Evolutionary conservation across 2,329 filamentous ascomycete species (phyloP), one percentile per base, ranked within the genome.

Genomic region (Diaporthe eres): DNA sequence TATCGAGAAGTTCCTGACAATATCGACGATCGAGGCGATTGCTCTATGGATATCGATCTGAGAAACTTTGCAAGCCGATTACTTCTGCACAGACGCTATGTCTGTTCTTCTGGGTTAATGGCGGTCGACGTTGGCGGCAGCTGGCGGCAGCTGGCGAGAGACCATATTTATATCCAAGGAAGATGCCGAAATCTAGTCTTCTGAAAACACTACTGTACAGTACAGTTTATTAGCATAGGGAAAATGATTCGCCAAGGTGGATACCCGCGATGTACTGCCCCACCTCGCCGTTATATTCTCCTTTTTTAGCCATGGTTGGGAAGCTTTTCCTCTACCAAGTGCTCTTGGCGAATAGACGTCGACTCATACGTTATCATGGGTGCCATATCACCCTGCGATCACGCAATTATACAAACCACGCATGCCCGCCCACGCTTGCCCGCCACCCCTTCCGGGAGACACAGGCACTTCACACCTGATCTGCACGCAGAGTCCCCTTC

Each of bases 241-340:
- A 42, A 19, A 55, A 19, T 8, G 17, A 42, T 39, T 15, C 65
- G 34, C 47, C 31, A 51, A 53, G 31, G 47, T 68, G 63, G 63
- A 37, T 53, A 34, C 42, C 12, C 22, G 31, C 47, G 10, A 37
- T 31, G 49, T 28, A 55, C 34, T 22, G 17, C n/a, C 65, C 65
- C 65, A 70, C 49, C 22, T 55, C 65, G 65, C 49, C 34, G 28
- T 70, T 70, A 55, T 70, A 70, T 55, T 70, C 13, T 70, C 65
- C 49, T 15, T 42, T 70, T 70, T 55, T 19, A 53, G 65, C 47
- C 47, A 28, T 53, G 65, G 31, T 15, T 25, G 65, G 49, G 49
- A 39, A 53, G 65, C 65, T 49, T 53, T 53, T 28, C 63, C 49
- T 68, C 8, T 39, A 53, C 47, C 44, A 25, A 34, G n/a, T 19